Evolutionary conservation across 1,284 basidiomycete genomes (phyloP).

Genomic region (Butyriboletus appendiculatus): DNA sequence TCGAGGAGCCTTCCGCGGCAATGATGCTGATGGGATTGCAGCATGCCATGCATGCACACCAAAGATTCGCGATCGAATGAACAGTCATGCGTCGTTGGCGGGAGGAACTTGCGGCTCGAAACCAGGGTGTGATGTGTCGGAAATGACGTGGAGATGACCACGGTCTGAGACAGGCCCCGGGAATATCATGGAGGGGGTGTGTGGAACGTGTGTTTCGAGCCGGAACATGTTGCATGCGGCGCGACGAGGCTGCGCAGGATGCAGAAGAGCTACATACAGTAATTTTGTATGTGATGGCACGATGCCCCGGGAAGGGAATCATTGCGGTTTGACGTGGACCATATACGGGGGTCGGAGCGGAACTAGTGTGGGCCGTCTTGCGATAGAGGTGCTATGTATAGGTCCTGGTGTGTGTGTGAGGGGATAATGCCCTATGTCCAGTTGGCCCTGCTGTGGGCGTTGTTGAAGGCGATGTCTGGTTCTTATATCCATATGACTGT

Average conservation of each 20-base stretch:
- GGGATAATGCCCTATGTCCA: constrained; percentile 13
- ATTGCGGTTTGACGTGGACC: constrained; percentile 11
- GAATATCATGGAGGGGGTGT: constrained; percentile 17
- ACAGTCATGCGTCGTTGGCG: constrained; percentile 5
- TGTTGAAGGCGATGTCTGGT: constrained; percentile 24
- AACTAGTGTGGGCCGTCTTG: constrained; percentile 18
- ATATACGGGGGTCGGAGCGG: constrained; percentile 23
- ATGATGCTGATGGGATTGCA: constrained; percentile 6
- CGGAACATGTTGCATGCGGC: constrained; percentile 29
- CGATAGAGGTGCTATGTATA: constrained; percentile 19
- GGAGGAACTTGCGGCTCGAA: constrained; percentile 10
- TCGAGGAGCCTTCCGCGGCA: constrained; percentile 11
- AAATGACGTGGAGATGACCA: constrained; percentile 27
- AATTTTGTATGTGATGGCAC: constrained; percentile 14
- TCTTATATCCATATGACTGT: constrained; percentile 18
- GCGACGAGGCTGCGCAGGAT: constrained; percentile 22
- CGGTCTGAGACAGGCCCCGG: constrained; percentile 13
- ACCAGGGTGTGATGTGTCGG: constrained; percentile 15
- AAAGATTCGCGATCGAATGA: constrained; percentile 10
- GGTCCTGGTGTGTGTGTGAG: constrained; percentile 14
- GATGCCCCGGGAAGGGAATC: constrained; percentile 16
- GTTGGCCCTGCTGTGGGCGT: constrained; percentile 15
- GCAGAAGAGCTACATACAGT: constrained; percentile 11
- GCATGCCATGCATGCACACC: constrained; percentile 9
- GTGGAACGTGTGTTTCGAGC: constrained; percentile 29